Evolutionary conservation across 345 rosid species (phyloP), one percentile per base, ranked within the genome.

Genomic region (Euphorbia peplus): DNA sequence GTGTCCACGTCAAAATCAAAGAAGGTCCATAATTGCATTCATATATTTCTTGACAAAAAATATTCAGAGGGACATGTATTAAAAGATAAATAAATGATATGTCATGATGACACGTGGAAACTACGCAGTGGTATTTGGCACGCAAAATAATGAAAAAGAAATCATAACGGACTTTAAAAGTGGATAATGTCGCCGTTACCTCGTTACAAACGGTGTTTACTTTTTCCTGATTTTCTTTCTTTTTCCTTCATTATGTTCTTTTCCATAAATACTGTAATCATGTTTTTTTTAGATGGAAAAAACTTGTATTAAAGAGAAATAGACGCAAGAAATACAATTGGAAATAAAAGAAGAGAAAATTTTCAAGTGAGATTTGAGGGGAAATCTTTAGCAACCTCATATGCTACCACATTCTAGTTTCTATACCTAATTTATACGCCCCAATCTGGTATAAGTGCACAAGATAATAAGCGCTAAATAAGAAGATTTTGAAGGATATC

Each of bases 121-220:
- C 9, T 44, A 7, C 14, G 50, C 4, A 44, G 16, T 50, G 55
- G 22, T 50, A 11, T 18, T 0, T 41, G 51, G 53, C 66, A 15
- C 66, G 53, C 53, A 63, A 44, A 25, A 13, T 25, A 42, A 63
- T 29, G 66, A 24, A 63, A 42, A 14, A 25, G 14, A 39, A 22
- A 39, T 22, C 61, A 14, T 10, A 25, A 56, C 60, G n/a, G 60
- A 56, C n/a, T 10, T n/a, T 26, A 9, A 1, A 26, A 25, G 5
- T 26, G 30, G 37, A 56, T 56, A 25, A 56, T 50, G 59, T 25
- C 59, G 30, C 59, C 59, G 59, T 55, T 50, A 47, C 51, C n/a
- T 47, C 11, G 5, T 18, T 47, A 47, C n/a, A 47, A 47, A 47
- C 51, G 1, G 51, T 47, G 4, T 14, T 12, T 13, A 14, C n/a